phyloP scores from a whole-genome alignment of 192 early-diverging fungal species.

The Coemansia sp. region DNA sequence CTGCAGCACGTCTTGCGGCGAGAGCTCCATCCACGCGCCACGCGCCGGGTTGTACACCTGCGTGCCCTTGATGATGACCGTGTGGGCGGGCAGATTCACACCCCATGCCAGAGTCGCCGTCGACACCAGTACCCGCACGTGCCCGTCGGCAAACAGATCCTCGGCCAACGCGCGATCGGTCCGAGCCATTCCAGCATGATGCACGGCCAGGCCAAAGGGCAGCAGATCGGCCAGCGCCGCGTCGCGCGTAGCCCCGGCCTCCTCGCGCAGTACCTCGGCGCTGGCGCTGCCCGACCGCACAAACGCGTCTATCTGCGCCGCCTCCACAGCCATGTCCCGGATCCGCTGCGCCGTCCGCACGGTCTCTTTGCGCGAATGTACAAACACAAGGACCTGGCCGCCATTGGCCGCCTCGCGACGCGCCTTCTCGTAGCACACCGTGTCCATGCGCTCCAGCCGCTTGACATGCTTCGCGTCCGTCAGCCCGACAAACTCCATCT shows the following conservation, averaged over 20 bases:
- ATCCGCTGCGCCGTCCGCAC: slow-evolving; percentile 88
- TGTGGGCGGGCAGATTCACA: slow-evolving; percentile 97
- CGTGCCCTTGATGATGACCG: slow-evolving; percentile 98
- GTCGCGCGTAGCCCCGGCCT: slow-evolving; percentile 79
- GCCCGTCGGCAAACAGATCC: slow-evolving; percentile 83
- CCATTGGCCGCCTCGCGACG: slow-evolving; percentile 70
- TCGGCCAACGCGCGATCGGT: slow-evolving; percentile 84
- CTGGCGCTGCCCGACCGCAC: slow-evolving; percentile 76
- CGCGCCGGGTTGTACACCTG: slow-evolving; percentile 92
- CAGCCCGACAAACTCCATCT: slow-evolving; percentile 92
- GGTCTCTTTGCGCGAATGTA: slow-evolving; percentile 96
- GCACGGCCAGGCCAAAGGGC: slow-evolving; percentile 80
- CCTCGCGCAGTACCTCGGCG: slow-evolving; percentile 55
- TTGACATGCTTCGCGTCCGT: slow-evolving; percentile 80
- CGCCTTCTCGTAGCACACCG: slow-evolving; percentile 87
- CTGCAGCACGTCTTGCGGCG: slow-evolving; percentile 97
- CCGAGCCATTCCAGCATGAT: slow-evolving; percentile 95
- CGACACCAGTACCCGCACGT: slow-evolving; percentile 83
- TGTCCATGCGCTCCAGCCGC: slow-evolving; percentile 91
- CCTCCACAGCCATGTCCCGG: slow-evolving; percentile 65
- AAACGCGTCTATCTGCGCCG: slow-evolving; percentile 80
- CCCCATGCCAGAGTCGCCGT: slow-evolving; percentile 99
- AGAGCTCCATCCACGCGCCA: slow-evolving; percentile 90
- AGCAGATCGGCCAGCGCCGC: slow-evolving; percentile 82
- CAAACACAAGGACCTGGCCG: slow-evolving; percentile 99